phyloP scores from a whole-genome alignment of 805 yeast genomes.

The Starmerella bombi region DNA sequence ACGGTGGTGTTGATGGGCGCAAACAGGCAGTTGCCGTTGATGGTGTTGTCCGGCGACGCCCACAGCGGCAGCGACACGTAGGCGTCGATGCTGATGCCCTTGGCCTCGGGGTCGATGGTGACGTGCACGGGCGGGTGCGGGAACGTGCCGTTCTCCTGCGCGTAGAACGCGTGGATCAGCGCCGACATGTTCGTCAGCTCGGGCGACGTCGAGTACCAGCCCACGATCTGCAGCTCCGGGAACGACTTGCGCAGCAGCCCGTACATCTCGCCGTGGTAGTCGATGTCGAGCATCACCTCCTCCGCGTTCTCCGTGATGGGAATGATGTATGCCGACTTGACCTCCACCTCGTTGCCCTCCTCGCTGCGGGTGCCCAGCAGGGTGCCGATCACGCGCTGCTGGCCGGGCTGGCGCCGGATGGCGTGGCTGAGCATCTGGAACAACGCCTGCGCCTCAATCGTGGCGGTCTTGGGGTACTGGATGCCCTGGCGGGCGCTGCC shows the following conservation, averaged over 20 bases:
- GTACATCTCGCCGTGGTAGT: constrained; percentile 56
- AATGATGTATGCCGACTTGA: constrained; percentile 66
- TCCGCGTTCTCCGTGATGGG: constrained; percentile 58
- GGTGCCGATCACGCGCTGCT: constrained; percentile 61
- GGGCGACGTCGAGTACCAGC: constrained; percentile 60
- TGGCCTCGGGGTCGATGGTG: constrained; percentile 45
- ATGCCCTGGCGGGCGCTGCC: constrained; percentile 19
- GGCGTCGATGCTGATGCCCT: constrained; percentile 48
- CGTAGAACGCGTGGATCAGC: constrained; percentile 68
- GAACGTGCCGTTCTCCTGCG: constrained; percentile 52
- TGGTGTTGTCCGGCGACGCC: constrained; percentile 25
- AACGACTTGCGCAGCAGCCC: constrained; percentile 62
- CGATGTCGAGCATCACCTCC: constrained; percentile 63
- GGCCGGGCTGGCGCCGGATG: constrained; percentile 42
- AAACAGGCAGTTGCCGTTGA: constrained; percentile 43
- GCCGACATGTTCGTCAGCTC: constrained; percentile 60
- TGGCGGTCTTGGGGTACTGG: constrained; percentile 29
- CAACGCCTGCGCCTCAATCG: constrained; percentile 55
- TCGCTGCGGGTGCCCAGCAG: constrained; percentile 70
- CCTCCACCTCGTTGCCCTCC: constrained; percentile 62
- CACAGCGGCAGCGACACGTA: constrained; percentile 63
- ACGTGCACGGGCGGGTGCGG: constrained; percentile 72
- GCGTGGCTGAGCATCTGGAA: constrained; percentile 65
- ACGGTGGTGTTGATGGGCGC: constrained; percentile 62
- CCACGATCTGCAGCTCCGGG: constrained; percentile 65